Evolutionary conservation across 352 stramenopile genomes (phyloP).

Genomic region (Phytopythium kandeliae): DNA sequence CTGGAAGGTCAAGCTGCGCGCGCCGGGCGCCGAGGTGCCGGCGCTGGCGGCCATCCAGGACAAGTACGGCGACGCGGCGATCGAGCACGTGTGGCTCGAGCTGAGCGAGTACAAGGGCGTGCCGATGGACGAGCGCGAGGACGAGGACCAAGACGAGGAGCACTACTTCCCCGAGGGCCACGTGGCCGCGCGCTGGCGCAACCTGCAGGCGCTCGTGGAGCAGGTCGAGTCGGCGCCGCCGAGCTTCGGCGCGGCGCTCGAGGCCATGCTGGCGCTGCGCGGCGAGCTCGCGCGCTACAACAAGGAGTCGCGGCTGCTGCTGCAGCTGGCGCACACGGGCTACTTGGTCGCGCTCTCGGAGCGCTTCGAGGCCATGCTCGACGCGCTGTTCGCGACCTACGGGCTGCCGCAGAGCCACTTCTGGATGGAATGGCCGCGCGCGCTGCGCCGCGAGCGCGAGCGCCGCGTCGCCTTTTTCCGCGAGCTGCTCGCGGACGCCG

Average conservation of each 20-base stretch:
- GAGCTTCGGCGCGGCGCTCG: constrained; percentile 5
- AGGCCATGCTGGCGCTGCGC: constrained; percentile 3
- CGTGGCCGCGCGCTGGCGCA: constrained; percentile 4
- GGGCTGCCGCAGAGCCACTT: constrained; percentile 6
- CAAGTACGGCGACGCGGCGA: constrained; percentile 6
- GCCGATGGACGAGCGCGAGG: constrained; percentile 3
- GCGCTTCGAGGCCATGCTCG: constrained; percentile 9
- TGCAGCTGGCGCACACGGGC: constrained; percentile 27
- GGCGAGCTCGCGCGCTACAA: constrained; percentile 15
- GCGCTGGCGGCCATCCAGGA: constrained; percentile 7
- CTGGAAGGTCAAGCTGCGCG: constrained; percentile 9
- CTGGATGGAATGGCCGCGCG: constrained; percentile 5
- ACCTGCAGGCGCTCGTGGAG: constrained; percentile 7
- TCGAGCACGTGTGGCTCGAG: constrained; percentile 8
- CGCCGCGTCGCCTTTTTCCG: constrained; percentile 9
- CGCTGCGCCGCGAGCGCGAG: constrained; percentile 1
- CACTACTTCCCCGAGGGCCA: constrained; percentile 8
- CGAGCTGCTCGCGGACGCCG: constrained; percentile 11
- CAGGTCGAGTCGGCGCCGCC: constrained; percentile 6
- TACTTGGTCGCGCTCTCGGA: constrained; percentile 20
- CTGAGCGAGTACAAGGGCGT: constrained; percentile 9
- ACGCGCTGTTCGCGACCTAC: constrained; percentile 8
- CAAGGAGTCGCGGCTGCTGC: constrained; percentile 19
- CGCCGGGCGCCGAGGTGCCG: background rate
- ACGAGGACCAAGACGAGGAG: constrained; percentile 6